Evolutionary conservation across 805 yeast genomes (phyloP).

Genomic region (Komagataella phaffii): DNA sequence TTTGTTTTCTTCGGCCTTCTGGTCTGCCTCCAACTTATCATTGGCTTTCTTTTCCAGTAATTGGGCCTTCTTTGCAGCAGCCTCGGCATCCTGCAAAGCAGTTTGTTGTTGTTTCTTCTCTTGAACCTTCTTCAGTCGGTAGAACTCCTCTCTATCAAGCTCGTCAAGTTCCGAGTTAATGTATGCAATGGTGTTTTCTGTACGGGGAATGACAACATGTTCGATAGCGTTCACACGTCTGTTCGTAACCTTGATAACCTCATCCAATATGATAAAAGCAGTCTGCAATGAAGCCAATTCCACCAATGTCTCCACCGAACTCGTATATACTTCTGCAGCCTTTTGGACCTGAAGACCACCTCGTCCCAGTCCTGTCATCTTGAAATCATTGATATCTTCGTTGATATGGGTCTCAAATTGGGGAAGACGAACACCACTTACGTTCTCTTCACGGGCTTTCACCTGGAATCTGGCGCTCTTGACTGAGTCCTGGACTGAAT

Average conservation of each 20-base stretch:
- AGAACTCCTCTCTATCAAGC: slow-evolving; percentile 95
- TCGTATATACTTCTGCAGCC: slow-evolving; percentile 86
- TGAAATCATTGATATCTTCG: slow-evolving; percentile 83
- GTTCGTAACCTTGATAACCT: slow-evolving; percentile 94
- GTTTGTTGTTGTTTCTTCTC: slow-evolving; percentile 81
- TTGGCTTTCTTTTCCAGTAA: slow-evolving; percentile 8
- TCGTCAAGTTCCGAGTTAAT: slow-evolving; percentile 95
- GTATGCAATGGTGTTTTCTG: slow-evolving; percentile 85
- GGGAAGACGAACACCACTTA: slow-evolving; percentile 89
- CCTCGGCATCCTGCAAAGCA: slow-evolving; percentile 50
- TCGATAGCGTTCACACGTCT: slow-evolving; percentile 98
- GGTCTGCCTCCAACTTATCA: slow-evolving; percentile 5
- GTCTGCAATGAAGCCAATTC: slow-evolving; percentile 94
- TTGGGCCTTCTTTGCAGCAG: slow-evolving; percentile 16
- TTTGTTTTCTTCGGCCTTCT: slow-evolving; percentile 15
- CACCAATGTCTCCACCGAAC: slow-evolving; percentile 93
- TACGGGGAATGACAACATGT: slow-evolving; percentile 94
- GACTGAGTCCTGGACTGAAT: slow-evolving; percentile 92
- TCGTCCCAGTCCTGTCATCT: slow-evolving; percentile 92
- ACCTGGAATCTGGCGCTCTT: slow-evolving; percentile 85
- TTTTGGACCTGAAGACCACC: slow-evolving; percentile 98
- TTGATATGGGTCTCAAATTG: slow-evolving; percentile 80
- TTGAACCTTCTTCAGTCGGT: slow-evolving; percentile 85
- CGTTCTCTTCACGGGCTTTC: slow-evolving; percentile 88
- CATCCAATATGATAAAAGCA: slow-evolving; percentile 92